Percentiles rank a stretch among this genome's conserved stretches.
These are phyloP conservation scores for Pseudopithomyces chartarum DNA, from an alignment of 2,329 filamentous ascomycete species.

Conservation along the genomic window DNA sequence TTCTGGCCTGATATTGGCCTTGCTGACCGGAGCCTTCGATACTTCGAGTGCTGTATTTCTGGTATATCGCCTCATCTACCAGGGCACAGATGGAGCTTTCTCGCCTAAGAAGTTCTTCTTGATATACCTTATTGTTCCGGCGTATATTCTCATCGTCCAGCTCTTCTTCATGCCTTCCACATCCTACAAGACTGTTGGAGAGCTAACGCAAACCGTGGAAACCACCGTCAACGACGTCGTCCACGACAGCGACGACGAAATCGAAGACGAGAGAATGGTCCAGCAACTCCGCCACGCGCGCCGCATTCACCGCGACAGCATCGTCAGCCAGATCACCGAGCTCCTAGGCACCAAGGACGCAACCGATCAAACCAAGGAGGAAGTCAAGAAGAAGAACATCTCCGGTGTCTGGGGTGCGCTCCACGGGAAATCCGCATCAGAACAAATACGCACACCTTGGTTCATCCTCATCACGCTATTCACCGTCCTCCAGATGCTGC, in stretches of 20 bases:
- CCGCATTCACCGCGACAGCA: slow-evolving; percentile 63
- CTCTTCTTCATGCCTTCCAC: slow-evolving; percentile 53
- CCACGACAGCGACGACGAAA: slow-evolving; percentile 61
- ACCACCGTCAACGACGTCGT: slow-evolving; percentile 46
- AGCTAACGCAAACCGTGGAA: slow-evolving; percentile 77
- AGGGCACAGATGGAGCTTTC: slow-evolving; percentile 49
- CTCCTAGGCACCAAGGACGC: slow-evolving; percentile 71
- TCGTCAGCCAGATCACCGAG: slow-evolving; percentile 73
- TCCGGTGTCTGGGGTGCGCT: slow-evolving; percentile 87
- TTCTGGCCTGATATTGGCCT: slow-evolving; percentile 55
- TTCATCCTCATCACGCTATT: slow-evolving; percentile 84
- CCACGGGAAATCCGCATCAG: slow-evolving; percentile 70
- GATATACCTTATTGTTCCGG: slow-evolving; percentile 54
- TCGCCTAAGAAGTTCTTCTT: slow-evolving; percentile 56
- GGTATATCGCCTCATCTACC: slow-evolving; percentile 53
- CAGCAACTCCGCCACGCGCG: slow-evolving; percentile 58
- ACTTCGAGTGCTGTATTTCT: slow-evolving; percentile 56
- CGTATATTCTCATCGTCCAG: slow-evolving; percentile 51
- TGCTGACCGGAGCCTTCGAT: slow-evolving; percentile 58
- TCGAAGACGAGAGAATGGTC: slow-evolving; percentile 54
- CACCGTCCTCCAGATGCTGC: slow-evolving; percentile 69
- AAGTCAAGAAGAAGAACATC: slow-evolving; percentile 71
- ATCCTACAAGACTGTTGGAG: slow-evolving; percentile 67
- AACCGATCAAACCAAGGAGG: slow-evolving; percentile 65
- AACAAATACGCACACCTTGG: slow-evolving; percentile 82